Percentiles rank a stretch among this genome's conserved stretches.
These are phyloP conservation scores for Lithohypha guttulata DNA, from an alignment of 2,329 filamentous ascomycete genomes.

Conservation along the genomic window DNA sequence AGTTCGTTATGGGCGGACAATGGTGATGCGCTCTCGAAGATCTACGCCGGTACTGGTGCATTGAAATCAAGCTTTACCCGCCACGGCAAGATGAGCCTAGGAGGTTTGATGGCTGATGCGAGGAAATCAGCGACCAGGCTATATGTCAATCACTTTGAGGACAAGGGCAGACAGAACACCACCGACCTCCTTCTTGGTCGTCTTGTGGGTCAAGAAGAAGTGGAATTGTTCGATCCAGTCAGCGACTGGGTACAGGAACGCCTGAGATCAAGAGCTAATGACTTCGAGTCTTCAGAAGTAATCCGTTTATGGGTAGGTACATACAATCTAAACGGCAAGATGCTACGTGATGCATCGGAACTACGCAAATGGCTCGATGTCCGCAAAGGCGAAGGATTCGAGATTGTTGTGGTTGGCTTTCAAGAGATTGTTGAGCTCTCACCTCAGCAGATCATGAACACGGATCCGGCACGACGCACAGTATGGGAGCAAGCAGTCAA, in stretches of 20 bases:
- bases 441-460: slow-evolving; percentile 98
- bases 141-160: slow-evolving; percentile 96
- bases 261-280: slow-evolving; percentile 51
- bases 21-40: slow-evolving; percentile 83
- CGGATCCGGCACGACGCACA: slow-evolving; percentile 74
- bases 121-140: slow-evolving; percentile 87
- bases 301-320: slow-evolving; percentile 80
- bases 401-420: slow-evolving; percentile 83
- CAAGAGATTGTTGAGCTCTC: slow-evolving; percentile 98
- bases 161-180: slow-evolving; percentile 83
- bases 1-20: slow-evolving; percentile 95
- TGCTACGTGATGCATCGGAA: slow-evolving; percentile 65
- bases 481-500: slow-evolving; percentile 79
- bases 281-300: slow-evolving; percentile 63
- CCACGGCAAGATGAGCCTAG: slow-evolving; percentile 88
- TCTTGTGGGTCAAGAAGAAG: slow-evolving; percentile 69
- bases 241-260: slow-evolving; percentile 81
- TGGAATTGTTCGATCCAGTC: slow-evolving; percentile 84
- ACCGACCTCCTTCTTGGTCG: slow-evolving; percentile 88
- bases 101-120: slow-evolving; percentile 86
- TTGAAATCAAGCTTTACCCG: slow-evolving; percentile 92
- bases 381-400: slow-evolving; percentile 56
- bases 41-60: slow-evolving; percentile 92
- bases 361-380: slow-evolving; percentile 74
- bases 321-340: slow-evolving; percentile 89